phyloP scores from a whole-genome alignment of 2,329 filamentous ascomycete species.

The Ceratocystis papillata region DNA sequence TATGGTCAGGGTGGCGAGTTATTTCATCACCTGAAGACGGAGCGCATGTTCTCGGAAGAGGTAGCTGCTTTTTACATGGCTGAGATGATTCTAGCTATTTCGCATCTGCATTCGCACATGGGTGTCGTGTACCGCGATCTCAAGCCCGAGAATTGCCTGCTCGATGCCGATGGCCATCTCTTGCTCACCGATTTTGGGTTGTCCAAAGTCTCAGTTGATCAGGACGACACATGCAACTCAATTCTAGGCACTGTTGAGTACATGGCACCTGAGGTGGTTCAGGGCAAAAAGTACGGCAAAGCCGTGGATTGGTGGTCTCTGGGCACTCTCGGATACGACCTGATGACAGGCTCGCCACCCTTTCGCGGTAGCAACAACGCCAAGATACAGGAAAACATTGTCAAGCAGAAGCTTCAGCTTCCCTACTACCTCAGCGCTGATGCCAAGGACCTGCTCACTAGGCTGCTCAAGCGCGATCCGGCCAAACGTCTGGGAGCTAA shows the following conservation, averaged over 20 bases:
- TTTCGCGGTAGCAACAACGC: slow-evolving; percentile 85
- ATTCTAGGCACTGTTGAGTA: slow-evolving; percentile 94
- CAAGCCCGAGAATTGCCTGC: slow-evolving; percentile 93
- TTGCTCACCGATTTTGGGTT: slow-evolving; percentile 94
- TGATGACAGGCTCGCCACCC: slow-evolving; percentile 84
- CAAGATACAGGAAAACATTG: slow-evolving; percentile 92
- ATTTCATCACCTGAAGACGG: slow-evolving; percentile 85
- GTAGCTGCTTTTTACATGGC: slow-evolving; percentile 96
- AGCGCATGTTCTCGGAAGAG: slow-evolving; percentile 89
- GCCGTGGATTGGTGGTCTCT: slow-evolving; percentile 99
- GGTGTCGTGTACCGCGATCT: slow-evolving; percentile 94
- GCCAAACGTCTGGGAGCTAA: slow-evolving; percentile 76
- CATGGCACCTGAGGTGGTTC: slow-evolving; percentile 94
- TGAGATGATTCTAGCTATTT: slow-evolving; percentile 88
- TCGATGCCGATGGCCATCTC: slow-evolving; percentile 83
- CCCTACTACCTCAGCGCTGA: slow-evolving; percentile 88
- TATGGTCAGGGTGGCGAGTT: slow-evolving; percentile 95
- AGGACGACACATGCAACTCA: slow-evolving; percentile 64
- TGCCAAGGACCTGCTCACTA: slow-evolving; percentile 84
- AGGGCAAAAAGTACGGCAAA: slow-evolving; percentile 80
- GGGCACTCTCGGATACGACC: slow-evolving; percentile 80
- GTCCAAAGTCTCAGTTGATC: slow-evolving; percentile 78
- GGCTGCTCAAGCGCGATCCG: slow-evolving; percentile 84
- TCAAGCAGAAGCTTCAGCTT: slow-evolving; percentile 78
- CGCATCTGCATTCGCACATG: slow-evolving; percentile 82